A percentile compares a stretch with the other conserved stretches of the same genome.
Conservation (phyloP, 139 green algal species). For the Chlorella sp. region DNA sequence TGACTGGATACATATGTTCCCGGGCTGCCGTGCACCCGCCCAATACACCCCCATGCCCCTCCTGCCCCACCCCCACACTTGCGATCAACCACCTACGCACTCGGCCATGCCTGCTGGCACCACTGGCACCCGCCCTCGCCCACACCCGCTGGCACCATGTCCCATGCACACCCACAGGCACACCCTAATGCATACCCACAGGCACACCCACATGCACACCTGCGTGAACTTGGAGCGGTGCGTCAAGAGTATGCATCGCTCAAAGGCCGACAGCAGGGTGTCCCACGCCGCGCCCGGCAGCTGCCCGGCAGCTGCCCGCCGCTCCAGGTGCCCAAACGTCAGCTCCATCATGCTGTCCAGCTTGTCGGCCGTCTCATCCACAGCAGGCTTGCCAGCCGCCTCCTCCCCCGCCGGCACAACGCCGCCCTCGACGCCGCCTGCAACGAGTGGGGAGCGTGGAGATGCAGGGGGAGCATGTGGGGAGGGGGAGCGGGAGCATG, state of each 20-base stretch:
- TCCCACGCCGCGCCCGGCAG: constrained; percentile 64
- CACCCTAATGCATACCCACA: constrained; percentile 55
- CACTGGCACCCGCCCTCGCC: neutral
- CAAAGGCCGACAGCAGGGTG: constrained; percentile 75
- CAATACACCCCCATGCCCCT: neutral
- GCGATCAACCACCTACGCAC: neutral
- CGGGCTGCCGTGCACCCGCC: too few species aligned
- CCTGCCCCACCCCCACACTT: neutral
- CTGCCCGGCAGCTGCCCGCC: constrained; percentile 55
- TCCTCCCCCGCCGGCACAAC: neutral
- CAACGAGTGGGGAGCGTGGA: neutral
- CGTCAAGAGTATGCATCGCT: constrained; percentile 79
- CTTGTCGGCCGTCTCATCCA: constrained; percentile 80
- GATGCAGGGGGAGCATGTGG: neutral
- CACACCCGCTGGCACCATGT: too few species aligned
- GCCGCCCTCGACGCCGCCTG: neutral
- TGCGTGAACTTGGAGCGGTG: constrained; percentile 94
- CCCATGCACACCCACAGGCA: neutral
- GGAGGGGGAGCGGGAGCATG: neutral
- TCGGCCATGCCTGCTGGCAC: neutral
- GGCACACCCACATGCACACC: constrained; percentile 48
- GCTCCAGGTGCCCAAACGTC: constrained; percentile 73
- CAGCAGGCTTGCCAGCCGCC: neutral
- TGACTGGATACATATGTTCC: too few species aligned
- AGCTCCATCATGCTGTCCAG: constrained; percentile 93